Base-by-base conservation (phyloP, 768 basidiomycete species). In the Kwoniella shandongensis region DNA sequence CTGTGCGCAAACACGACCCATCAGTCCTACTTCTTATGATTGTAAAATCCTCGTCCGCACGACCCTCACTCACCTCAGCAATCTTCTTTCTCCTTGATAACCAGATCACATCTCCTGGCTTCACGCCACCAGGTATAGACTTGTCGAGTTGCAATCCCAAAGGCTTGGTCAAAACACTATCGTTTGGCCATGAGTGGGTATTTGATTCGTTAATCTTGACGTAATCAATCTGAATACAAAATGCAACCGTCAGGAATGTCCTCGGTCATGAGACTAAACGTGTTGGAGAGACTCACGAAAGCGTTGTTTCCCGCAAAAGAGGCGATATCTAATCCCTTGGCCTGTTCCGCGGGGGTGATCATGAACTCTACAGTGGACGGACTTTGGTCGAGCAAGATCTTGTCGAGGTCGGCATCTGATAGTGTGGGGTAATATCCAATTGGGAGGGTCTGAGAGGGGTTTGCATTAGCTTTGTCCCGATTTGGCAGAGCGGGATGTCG, bases 1-100 rank as follows among this genome's bases (percentile, higher is more conserved):
- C 89, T 94, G 75, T 42, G 57, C 59, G 17, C 29, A 38, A 53
- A 18, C 51, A 17, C 22, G 11, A 26, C 15, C 13, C 20, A 47
- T 51, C 57, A 50, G 46, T n/a, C 44, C 23, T 23, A 10, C 13
- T 29, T 23, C 10, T 29, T 0, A 38, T 18, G n/a, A n/a, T 13
- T 22, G 13, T 13, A 30, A 8, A 13, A 15, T 30, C 20, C 42
- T 17, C 35, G 10, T 8, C 8, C 35, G 10, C 17, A 10, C 17
- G 35, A 22, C 20, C 38, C n/a, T 20, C 2, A 67, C 70, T 42
- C 50, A 71, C 72, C 55, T 78, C 77, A 4, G 74, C 69, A 20
- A 71, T 65, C 57, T 72, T 73, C 59, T 72, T 70, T 38, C 77
- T 44, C 59, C 71, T 63, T 22, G 72, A 74, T 3, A 76, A 53